These are phyloP conservation scores for Trichomonas gallinae DNA, from an alignment of 208 protist genomes.

Conservation along the genomic window DNA sequence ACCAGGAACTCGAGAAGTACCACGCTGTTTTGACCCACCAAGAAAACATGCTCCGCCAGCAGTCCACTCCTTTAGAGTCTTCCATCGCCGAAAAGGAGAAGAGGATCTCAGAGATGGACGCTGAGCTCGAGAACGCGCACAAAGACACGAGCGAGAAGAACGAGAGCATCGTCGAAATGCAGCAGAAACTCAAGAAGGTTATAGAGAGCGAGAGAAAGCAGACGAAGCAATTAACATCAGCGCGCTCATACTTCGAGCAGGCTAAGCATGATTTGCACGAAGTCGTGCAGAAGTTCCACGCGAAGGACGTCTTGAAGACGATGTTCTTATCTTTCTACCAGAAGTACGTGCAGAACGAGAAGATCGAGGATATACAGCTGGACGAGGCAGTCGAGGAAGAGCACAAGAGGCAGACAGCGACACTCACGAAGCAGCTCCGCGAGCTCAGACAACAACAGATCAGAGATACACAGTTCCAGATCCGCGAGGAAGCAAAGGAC, in stretches of 20 bases:
- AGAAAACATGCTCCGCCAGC: neutral
- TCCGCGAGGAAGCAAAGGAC: neutral
- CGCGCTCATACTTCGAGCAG: neutral
- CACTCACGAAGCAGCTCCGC: neutral
- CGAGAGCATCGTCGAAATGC: neutral
- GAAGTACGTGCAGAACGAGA: neutral
- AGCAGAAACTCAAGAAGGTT: neutral
- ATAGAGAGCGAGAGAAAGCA: neutral
- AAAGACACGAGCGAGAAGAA: neutral
- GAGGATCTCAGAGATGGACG: neutral
- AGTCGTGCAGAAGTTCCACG: neutral
- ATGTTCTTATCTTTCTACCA: neutral
- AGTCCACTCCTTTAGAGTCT: neutral
- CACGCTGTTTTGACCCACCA: neutral
- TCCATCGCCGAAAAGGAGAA: neutral
- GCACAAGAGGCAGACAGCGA: neutral
- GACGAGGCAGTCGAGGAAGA: constrained; percentile 6
- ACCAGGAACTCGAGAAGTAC: constrained; percentile 4
- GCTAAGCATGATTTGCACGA: neutral
- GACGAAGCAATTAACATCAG: neutral
- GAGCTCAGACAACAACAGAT: neutral
- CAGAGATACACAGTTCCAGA: neutral
- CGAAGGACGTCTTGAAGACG: neutral
- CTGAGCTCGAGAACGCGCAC: neutral
- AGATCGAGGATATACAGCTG: neutral